phyloP scores from a whole-genome alignment of 108 stramenopile genomes.

The Seminavis robusta region DNA sequence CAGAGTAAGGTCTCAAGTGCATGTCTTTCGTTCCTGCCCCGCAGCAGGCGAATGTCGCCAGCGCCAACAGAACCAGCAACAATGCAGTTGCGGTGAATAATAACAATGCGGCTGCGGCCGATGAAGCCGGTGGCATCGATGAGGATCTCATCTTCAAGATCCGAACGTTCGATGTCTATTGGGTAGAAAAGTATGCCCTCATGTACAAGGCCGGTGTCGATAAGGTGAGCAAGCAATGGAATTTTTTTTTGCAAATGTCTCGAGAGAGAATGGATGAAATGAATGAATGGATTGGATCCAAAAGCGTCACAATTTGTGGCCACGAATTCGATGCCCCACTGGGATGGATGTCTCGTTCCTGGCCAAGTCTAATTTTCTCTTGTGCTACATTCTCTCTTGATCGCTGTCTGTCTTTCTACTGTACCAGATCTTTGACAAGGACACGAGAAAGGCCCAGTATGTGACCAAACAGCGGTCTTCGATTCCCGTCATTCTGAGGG shows the following conservation, averaged over 20 bases:
- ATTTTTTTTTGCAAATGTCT: too few relatives aligned
- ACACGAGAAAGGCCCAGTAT: constrained; percentile 58
- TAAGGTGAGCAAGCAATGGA: constrained; percentile 72
- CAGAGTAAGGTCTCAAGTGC: constrained; percentile 39
- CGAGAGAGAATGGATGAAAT: too few relatives aligned
- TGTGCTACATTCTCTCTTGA: background rate
- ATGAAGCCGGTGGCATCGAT: constrained; percentile 36
- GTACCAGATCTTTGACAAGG: constrained; percentile 69
- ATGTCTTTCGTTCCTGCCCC: constrained; percentile 92
- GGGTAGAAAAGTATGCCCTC: constrained; percentile 79
- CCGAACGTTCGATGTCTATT: constrained; percentile 86
- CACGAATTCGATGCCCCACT: too few relatives aligned
- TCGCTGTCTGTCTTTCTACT: constrained; percentile 6
- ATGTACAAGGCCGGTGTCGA: constrained; percentile 87
- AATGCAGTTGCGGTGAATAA: constrained; percentile 57
- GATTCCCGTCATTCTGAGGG: constrained; percentile 89
- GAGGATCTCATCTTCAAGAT: constrained; percentile 79
- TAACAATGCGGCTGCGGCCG: constrained; percentile 36
- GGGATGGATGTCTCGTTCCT: background rate
- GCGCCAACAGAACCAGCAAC: constrained; percentile 31
- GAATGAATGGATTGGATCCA: too few relatives aligned
- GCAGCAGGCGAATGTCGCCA: constrained; percentile 63
- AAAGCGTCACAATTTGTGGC: too few relatives aligned
- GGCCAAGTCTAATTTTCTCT: background rate
- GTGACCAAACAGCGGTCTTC: constrained; percentile 74